Evolutionary conservation across 768 basidiomycete species (phyloP).

Genomic region (Russula lepida): DNA sequence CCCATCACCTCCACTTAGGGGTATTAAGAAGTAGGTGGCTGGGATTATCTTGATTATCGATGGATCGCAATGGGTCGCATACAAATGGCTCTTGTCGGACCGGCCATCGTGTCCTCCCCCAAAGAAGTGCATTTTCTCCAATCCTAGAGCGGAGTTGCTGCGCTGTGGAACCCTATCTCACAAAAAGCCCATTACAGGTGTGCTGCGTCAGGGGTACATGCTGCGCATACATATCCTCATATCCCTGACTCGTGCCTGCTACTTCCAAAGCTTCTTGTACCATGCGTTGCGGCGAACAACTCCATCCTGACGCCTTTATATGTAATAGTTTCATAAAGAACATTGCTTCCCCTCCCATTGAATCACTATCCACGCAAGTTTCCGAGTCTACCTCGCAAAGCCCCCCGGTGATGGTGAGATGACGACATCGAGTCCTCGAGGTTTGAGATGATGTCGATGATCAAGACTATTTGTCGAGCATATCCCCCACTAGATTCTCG

Average conservation of each 20-base stretch:
- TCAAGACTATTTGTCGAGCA: not conserved
- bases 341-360: not conserved
- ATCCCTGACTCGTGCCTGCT: not conserved
- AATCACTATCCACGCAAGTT: not conserved
- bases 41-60: conserved; percentile 18
- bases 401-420: not conserved
- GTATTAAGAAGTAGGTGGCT: not conserved
- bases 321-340: not conserved
- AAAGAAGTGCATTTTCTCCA: not conserved
- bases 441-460: not conserved
- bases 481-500: not conserved
- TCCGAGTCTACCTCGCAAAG: no score
- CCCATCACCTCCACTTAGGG: not conserved
- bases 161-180: not conserved
- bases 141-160: not conserved
- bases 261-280: not conserved
- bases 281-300: not conserved
- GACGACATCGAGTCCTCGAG: not conserved
- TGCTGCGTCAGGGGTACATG: not conserved
- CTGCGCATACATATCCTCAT: not conserved
- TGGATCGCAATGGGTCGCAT: not conserved
- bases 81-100: conserved; percentile 2
- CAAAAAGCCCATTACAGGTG: not conserved
- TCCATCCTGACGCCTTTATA: not conserved
- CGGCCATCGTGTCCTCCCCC: not conserved